Evolutionary conservation across 116 monocot genomes (phyloP), one percentile per base, ranked within the genome.

Genomic region (Papilionanthe hybrid): DNA sequence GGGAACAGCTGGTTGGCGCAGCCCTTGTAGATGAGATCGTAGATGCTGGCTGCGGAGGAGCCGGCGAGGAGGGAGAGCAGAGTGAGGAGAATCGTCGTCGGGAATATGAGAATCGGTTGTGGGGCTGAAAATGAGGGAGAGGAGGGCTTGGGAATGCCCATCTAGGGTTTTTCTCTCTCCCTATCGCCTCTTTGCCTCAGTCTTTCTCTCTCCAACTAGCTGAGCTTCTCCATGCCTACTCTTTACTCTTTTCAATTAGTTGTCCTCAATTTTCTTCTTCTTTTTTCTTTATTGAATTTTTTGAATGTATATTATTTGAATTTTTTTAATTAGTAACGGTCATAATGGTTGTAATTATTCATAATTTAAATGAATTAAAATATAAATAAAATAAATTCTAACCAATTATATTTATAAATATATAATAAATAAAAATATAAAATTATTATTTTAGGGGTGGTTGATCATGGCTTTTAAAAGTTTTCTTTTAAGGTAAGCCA

Each of bases 21-120:
- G 77, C 91, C 91, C 45, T 91, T 88, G 83, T 86, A 91, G 81
- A 88, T 57, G 43, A 91, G 86, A 56, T 75, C 63, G 81, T 78
- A 81, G 73, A 85, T 50, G 60, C 78, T 79, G 72, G 83, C 85
- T 29, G 79, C 77, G 23, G 57, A 55, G 83, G 80, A 32, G 44
- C 69, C 56, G 20, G 83, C 44, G 45, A 44, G n/a, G n/a, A 43
- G 43, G n/a, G 42, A 20, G 1, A 50, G 6, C 23, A 71, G 47
- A 25, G 47, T 42, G 57, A 83, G 44, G 42, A 78, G 17, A 72
- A 47, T 20, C 68, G 75, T 20, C 68, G 75, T 9, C 76, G 60
- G 17, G 20, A 58, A 67, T 53, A 82, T 9, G 25, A 74, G 56
- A 43, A n/a, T 19, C 11, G 25, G 75, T 4, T 42, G 75, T 23